Percentiles rank a stretch among this genome's conserved stretches.
Evolutionary conservation across 2,329 filamentous ascomycete genomes (phyloP).

Genomic region (Triangularia setosa): DNA sequence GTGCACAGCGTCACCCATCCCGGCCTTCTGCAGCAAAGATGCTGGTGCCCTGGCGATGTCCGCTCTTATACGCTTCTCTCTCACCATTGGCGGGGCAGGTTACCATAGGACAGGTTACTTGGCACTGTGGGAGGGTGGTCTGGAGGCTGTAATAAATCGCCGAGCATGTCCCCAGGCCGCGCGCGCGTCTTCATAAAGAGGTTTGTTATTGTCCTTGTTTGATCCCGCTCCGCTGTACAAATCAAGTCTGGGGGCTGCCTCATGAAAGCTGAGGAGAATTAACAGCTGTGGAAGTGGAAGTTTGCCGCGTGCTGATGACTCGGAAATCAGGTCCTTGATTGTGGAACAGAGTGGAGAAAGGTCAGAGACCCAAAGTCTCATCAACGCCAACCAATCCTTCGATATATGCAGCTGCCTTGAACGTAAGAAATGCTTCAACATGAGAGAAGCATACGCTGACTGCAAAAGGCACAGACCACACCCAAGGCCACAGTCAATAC

Average conservation of each 20-base stretch:
- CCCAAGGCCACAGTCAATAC: neutral
- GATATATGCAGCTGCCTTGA: neutral
- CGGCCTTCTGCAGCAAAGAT: neutral
- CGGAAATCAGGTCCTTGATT: conserved; percentile 2
- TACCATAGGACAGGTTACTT: neutral
- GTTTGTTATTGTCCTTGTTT: neutral
- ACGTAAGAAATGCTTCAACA: neutral
- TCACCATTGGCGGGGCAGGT: neutral
- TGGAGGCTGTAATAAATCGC: neutral
- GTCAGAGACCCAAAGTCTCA: neutral
- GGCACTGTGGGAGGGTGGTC: neutral
- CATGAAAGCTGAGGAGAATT: conserved; percentile 2
- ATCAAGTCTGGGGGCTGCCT: neutral
- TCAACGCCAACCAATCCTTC: conserved; percentile 8
- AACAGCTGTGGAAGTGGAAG: neutral
- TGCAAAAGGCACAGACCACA: neutral
- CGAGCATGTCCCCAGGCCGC: neutral
- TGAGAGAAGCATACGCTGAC: neutral
- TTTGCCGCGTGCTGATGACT: conserved; percentile 3
- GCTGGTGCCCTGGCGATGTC: neutral
- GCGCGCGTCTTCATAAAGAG: neutral
- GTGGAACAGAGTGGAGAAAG: conserved; percentile 4
- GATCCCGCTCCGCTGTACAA: neutral
- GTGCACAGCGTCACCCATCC: neutral
- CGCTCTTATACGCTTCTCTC: neutral